phyloP scores from a whole-genome alignment of 139 green algal genomes.

The Pedinophyceae sp. region DNA sequence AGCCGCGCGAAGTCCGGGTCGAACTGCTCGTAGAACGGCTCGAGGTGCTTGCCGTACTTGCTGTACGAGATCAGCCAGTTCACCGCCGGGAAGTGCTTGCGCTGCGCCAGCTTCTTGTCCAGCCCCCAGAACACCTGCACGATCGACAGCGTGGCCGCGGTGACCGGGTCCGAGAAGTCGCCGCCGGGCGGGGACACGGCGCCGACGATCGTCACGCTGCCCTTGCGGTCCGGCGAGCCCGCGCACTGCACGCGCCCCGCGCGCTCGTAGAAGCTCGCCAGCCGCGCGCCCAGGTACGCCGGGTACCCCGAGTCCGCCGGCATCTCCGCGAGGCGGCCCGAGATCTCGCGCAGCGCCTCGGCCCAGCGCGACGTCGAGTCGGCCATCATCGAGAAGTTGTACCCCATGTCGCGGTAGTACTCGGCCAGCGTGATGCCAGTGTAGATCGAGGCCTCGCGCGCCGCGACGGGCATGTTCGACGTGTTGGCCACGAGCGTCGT shows the following conservation, averaged over 20 bases:
- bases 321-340: slow-evolving; percentile 95
- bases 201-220: slow-evolving; percentile 93
- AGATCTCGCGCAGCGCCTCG: slow-evolving; percentile 97
- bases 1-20: slow-evolving; percentile 69
- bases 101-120: slow-evolving; percentile 99
- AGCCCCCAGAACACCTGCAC: slow-evolving; percentile 99
- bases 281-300: slow-evolving; percentile 71
- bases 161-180: slow-evolving; percentile 98
- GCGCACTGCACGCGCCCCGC: slow-evolving; percentile 87
- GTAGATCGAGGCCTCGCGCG: slow-evolving; percentile 98
- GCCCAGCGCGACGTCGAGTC: slow-evolving; percentile 96
- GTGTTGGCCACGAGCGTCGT: slow-evolving; percentile 97
- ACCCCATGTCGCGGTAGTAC: slow-evolving; percentile 98
- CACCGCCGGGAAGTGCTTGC: slow-evolving; percentile 98
- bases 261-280: slow-evolving; percentile 98
- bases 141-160: slow-evolving; percentile 90
- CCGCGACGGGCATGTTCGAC: slow-evolving; percentile 98
- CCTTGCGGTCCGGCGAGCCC: slow-evolving; percentile 75
- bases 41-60: slow-evolving; percentile 94
- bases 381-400: slow-evolving; percentile 96
- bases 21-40: slow-evolving; percentile 92
- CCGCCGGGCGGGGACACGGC: slow-evolving; percentile 92
- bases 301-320: slow-evolving; percentile 88
- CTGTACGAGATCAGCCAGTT: slow-evolving; percentile 99
- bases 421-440: slow-evolving; percentile 98